phyloP scores from a whole-genome alignment of 1,284 basidiomycete genomes.

The Mycena sp. region DNA sequence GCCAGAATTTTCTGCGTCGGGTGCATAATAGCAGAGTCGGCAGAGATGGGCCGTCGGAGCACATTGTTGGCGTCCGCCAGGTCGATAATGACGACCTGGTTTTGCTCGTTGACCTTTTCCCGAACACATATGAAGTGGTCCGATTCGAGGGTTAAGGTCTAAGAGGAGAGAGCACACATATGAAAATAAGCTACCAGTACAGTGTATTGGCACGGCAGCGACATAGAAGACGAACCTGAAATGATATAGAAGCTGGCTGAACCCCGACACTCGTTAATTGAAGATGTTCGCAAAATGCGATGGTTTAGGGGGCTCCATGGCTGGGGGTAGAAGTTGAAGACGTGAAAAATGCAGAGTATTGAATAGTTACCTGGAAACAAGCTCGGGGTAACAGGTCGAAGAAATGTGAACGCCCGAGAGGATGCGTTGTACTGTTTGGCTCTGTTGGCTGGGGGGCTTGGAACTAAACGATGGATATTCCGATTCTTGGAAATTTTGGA shows the following conservation, averaged over 20 bases:
- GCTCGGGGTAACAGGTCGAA: constrained; percentile 19
- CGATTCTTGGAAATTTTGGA: not conserved
- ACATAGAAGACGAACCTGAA: constrained; percentile 76
- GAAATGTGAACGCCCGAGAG: constrained; percentile 15
- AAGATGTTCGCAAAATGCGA: constrained; percentile 86
- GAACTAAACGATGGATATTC: constrained; percentile 1
- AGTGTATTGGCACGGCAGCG: constrained; percentile 26
- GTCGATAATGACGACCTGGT: constrained; percentile 98
- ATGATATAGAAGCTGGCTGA: constrained; percentile 96
- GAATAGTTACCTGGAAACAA: constrained; percentile 24
- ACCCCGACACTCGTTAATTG: constrained; percentile 97
- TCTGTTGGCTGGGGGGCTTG: not conserved
- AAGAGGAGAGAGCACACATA: constrained; percentile 34
- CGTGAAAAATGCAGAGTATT: not conserved
- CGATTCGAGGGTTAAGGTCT: constrained; percentile 94
- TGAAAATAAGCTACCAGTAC: constrained; percentile 34
- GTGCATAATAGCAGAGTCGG: constrained; percentile 99
- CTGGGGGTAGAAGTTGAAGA: constrained; percentile 30
- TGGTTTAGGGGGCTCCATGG: constrained; percentile 68
- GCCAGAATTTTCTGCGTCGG: constrained; percentile 97
- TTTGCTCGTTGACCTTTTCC: constrained; percentile 89
- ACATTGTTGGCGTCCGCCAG: constrained; percentile 96
- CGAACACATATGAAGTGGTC: constrained; percentile 97
- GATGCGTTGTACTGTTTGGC: constrained; percentile 12
- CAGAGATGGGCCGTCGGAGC: constrained; percentile 95